Base-by-base conservation (phyloP, 1,284 basidiomycete genomes). In the Apiotrichum domesticum region DNA sequence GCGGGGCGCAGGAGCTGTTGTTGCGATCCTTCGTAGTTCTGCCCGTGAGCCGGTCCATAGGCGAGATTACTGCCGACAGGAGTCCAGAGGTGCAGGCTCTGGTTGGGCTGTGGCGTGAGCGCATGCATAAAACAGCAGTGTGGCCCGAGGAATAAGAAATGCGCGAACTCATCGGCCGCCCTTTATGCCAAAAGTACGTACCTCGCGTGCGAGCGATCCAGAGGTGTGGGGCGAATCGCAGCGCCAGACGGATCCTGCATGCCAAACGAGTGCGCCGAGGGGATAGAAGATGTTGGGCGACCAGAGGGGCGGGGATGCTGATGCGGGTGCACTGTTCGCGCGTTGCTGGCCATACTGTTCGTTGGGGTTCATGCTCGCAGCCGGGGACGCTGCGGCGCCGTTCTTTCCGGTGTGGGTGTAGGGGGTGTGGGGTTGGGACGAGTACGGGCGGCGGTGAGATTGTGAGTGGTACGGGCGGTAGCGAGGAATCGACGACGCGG, bases 11-110 rank as follows among this genome's bases (percentile, higher is more conserved):
- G 35, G 15, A 6, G 15, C 35, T 21, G 4, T 2, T 39, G 34
- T 9, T 10, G 34, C 34, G 4, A 14, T 15, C 10, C 21, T 11
- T 10, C 14, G 15, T 34, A 15, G 39, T 10, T 10, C 4, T 6
- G 10, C 10, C 48, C 48, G 10, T 14, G 29, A 10, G 40, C 51
- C 1, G 53, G 44, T 3, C 39, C 53, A 14, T 37, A 32, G 4
- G 46, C 42, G n/a, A 57, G 35, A 7, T 29, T 54, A 41, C 58
- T 58, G 11, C 41, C 54, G 40, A 73, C 49, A 0, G 67, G 68
- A 14, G 71, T 72, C 71, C 71, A 73, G 9, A 73, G 63, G 51
- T 70, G 62, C 10, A 68, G 43, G 48, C 65, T 68, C 33, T 58
- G 46, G 2, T 64, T 62, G 2, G 71, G 71, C 71, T 73, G 57